phyloP scores from a whole-genome alignment of 306 rosid genomes.

The Biancaea sappan region DNA sequence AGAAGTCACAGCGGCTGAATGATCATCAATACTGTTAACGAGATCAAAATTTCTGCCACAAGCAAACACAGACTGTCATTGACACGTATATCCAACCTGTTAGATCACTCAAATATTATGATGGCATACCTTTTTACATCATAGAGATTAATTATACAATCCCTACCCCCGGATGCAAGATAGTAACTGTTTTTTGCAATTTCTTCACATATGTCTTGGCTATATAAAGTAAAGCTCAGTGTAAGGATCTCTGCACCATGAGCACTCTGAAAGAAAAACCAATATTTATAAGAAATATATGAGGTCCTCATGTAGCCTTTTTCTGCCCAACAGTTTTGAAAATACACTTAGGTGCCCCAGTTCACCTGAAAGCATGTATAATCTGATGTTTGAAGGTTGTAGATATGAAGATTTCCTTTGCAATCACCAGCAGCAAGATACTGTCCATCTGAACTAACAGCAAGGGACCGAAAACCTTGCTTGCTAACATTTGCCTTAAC shows the following conservation, averaged over 20 bases:
- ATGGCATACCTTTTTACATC: conserved; percentile 62
- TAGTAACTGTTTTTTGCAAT: conserved; percentile 39
- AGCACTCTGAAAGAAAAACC: conserved; percentile 57
- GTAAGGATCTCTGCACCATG: conserved; percentile 82
- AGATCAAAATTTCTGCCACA: conserved; percentile 73
- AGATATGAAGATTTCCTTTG: conserved; percentile 75
- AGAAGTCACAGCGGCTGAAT: conserved; percentile 79
- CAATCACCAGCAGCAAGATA: conserved; percentile 78
- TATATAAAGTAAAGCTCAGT: conserved; percentile 58
- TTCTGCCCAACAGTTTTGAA: conserved; percentile 25
- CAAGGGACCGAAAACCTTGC: conserved; percentile 71
- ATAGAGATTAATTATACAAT: conserved; percentile 69
- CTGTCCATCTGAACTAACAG: conserved; percentile 81
- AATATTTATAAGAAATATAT: conserved; percentile 5
- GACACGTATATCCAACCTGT: conserved; percentile 25
- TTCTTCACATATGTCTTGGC: conserved; percentile 38
- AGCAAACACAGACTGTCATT: conserved; percentile 28
- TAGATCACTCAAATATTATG: conserved; percentile 27
- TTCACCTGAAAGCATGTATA: conserved; percentile 71
- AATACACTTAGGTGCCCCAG: conserved; percentile 15
- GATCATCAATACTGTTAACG: conserved; percentile 59
- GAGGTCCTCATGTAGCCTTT: conserved; percentile 26
- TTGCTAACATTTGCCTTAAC: conserved; percentile 53
- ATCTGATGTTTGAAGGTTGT: conserved; percentile 62
- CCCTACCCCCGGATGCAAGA: conserved; percentile 77